Evolutionary conservation across 2,329 filamentous ascomycete genomes (phyloP).

Genomic region (Claviceps purpurea): DNA sequence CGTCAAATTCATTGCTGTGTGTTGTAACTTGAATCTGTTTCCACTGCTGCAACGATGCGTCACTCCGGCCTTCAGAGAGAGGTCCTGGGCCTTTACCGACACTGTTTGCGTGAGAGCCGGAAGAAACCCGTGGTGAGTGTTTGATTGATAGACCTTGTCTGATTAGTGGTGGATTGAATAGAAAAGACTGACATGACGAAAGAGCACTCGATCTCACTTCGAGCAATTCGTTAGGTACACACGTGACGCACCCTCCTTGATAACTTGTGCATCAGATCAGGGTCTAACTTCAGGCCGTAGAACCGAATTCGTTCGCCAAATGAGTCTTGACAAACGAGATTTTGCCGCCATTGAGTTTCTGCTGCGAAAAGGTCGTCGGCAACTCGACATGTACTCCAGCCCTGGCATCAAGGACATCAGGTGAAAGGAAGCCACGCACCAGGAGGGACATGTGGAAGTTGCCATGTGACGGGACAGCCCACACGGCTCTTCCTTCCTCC

Average conservation of each 20-base stretch:
- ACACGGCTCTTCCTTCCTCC: background rate
- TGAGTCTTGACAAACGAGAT: constrained; percentile 63
- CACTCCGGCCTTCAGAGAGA: constrained; percentile 6
- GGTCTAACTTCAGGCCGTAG: background rate
- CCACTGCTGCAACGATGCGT: constrained; percentile 10
- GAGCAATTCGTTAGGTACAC: constrained; percentile 48
- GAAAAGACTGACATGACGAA: background rate
- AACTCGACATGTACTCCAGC: constrained; percentile 70
- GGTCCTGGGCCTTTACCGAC: constrained; percentile 50
- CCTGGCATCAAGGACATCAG: constrained; percentile 58
- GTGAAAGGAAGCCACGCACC: background rate
- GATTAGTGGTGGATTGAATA: background rate
- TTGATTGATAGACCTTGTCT: background rate
- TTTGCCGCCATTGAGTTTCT: constrained; percentile 79
- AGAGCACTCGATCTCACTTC: constrained; percentile 35
- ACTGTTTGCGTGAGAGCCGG: constrained; percentile 67
- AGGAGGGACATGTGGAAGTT: background rate
- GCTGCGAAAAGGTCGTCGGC: constrained; percentile 64
- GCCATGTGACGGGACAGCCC: background rate
- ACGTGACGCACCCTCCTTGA: background rate
- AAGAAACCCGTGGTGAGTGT: constrained; percentile 59
- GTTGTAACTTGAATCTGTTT: background rate
- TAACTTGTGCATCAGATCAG: background rate
- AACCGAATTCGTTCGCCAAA: constrained; percentile 61
- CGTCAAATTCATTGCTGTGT: background rate